Base-by-base conservation (phyloP, 1,284 basidiomycete genomes). In the Ustanciosporium gigantosporum region DNA sequence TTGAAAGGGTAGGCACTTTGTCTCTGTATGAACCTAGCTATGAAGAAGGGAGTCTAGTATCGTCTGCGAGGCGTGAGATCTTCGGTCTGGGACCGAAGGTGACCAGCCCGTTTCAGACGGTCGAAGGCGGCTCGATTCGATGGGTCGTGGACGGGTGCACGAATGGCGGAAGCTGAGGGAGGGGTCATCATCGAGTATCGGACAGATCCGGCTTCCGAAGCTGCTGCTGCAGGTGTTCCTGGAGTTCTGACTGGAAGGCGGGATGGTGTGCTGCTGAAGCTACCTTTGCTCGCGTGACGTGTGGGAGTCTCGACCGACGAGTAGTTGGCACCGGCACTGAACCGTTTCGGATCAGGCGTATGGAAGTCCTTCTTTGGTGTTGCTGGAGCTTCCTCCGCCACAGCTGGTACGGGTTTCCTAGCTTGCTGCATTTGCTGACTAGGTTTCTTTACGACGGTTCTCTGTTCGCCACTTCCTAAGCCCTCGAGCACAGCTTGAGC, bases 401-500 rank as follows among this genome's bases (percentile, higher is more conserved):
- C 51, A 2, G 58, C 56, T 0, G 58, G 47, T n/a, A 51, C 47
- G 1, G 51, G 29, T 32, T 48, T 44, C 41, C 48, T 51, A 20
- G 58, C 46, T 14, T 46, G 56, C 24, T 41, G 9, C 15, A 39
- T 24, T 35, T 46, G 55, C 41, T 59, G 48, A 36, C 56, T 52
- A 3, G 45, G 48, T 31, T 60, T 60, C 17, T 36, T 32, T 4
- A 20, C 27, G 19, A 13, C 39, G 27, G 27, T 29, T 29, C n/a
- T 9, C 11, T 9, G 11, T 29, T 29, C 11, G 23, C 42, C 36
- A 14, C 47, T 48, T n/a, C n/a, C n/a, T n/a, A n/a, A n/a, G 1
- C 31, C 41, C 27, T 66, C 62, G 22, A 66, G 25, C 16, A 60
- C 40, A 13, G 42, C 46, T 36, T 66, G 56, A 4, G 75, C 71